Evolutionary conservation across 306 rosid species (phyloP).

Genomic region (Begonia loranthoides): DNA sequence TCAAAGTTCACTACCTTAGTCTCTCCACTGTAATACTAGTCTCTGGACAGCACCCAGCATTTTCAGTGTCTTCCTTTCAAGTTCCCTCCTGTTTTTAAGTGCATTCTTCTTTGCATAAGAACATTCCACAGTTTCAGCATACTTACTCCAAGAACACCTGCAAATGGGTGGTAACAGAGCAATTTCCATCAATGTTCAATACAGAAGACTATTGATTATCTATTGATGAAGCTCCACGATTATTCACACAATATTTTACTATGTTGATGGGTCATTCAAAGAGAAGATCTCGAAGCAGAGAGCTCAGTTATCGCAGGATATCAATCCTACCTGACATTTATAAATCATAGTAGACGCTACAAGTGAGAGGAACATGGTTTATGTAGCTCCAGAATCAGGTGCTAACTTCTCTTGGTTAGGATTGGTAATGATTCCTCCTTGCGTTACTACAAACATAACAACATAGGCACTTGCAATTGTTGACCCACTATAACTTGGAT

Average conservation of each 20-base stretch:
- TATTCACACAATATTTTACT: too few species aligned
- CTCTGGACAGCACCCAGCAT: conserved; percentile 53
- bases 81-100: conserved; percentile 59
- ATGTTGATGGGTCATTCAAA: too few species aligned
- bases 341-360: too few species aligned
- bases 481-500: conserved; percentile 20
- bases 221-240: too few species aligned
- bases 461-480: conserved; percentile 20
- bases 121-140: conserved; percentile 31
- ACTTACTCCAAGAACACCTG: conserved; percentile 77
- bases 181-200: too few species aligned
- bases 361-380: conserved; percentile 28
- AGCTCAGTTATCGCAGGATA: too few species aligned
- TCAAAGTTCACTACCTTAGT: conserved; percentile 22
- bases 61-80: conserved; percentile 49
- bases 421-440: conserved; percentile 29
- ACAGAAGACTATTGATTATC: too few species aligned
- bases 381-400: conserved; percentile 18
- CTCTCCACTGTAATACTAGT: conserved; percentile 31
- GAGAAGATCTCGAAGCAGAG: too few species aligned
- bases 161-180: not conserved
- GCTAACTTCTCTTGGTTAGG: conserved; percentile 24
- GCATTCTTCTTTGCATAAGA: conserved; percentile 43
- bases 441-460: conserved; percentile 16
- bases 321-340: too few species aligned